Base-by-base conservation (phyloP, 352 stramenopile species). In the Pythium volutum region DNA sequence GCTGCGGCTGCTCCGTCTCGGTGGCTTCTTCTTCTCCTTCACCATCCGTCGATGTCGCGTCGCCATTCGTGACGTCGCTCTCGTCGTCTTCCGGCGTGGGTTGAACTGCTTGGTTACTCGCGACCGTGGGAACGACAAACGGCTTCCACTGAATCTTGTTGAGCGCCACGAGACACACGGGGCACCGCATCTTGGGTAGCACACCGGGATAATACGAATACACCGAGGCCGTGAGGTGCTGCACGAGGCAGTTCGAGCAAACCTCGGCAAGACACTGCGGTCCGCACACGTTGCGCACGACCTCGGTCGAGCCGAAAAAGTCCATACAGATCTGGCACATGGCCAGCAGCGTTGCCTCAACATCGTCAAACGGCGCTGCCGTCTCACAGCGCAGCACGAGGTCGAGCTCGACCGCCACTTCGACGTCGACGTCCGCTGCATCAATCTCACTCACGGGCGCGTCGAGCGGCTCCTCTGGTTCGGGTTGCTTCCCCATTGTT, bases 241-340 rank as follows among this genome's bases (percentile, higher is more conserved):
- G 74, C 62, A 85, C 72, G 45, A 88, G 56, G 54, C 78, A 88
- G 15, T 43, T 20, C n/a, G 49, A 29, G 36, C 78, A 88, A 8
- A 84, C 38, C 31, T 84, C 65, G 9, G 68, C 74, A 18, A 78
- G 47, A 42, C 78, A 88, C 4, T 70, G 23, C 11, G 48, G 48
- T 3, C 74, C 74, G 46, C 78, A 88, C 11, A 85, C 46, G 43
- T 26, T 55, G 64, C 60, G 69, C 61, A 84, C 68, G 20, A 68
- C 57, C 23, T 72, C 63, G 14, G 62, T 52, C n/a, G 55, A 55
- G 39, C 71, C 62, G 33, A 75, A 60, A 23, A 74, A 65, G 55
- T 85, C 78, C 66, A 88, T 71, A 59, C 78, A 88, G 57, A 88
- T 88, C 68, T 88, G 78, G 53, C 78, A 88, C 42, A 59, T 57